Evolutionary conservation across 2,329 filamentous ascomycete species (phyloP).

Genomic region (Chaetomium sp.): DNA sequence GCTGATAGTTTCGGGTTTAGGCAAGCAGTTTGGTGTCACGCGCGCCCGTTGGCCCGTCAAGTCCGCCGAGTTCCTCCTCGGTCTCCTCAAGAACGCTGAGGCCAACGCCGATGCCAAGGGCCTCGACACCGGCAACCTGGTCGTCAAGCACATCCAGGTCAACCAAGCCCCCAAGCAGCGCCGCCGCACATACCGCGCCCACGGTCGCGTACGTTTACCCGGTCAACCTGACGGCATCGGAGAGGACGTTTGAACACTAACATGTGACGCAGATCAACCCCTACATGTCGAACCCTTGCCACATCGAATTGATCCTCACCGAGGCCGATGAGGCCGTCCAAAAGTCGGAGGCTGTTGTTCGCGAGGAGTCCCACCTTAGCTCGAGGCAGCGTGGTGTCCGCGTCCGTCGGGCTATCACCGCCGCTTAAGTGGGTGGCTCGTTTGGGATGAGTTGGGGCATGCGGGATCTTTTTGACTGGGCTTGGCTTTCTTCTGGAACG

Average conservation of each 20-base stretch:
- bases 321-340: slow-evolving; percentile 94
- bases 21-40: slow-evolving; percentile 98
- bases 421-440: slow-evolving; percentile 44
- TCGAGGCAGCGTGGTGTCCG: slow-evolving; percentile 84
- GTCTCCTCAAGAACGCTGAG: slow-evolving; percentile 95
- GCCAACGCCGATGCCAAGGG: slow-evolving; percentile 96
- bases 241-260: slow-evolving; percentile 23
- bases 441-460: slow-evolving; percentile 25
- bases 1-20: slow-evolving; percentile 41
- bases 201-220: slow-evolving; percentile 86
- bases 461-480: slow-evolving; percentile 36
- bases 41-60: slow-evolving; percentile 99
- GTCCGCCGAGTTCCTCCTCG: slow-evolving; percentile 96
- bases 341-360: slow-evolving; percentile 69
- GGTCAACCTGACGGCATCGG: neutral
- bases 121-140: slow-evolving; percentile 91
- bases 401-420: slow-evolving; percentile 57
- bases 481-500: slow-evolving; percentile 30
- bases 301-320: slow-evolving; percentile 99
- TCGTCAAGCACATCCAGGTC: slow-evolving; percentile 99
- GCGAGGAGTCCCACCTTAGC: slow-evolving; percentile 62
- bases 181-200: slow-evolving; percentile 98
- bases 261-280: slow-evolving; percentile 79
- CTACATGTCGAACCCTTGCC: slow-evolving; percentile 99
- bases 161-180: slow-evolving; percentile 99